Evolutionary conservation across 2,329 filamentous ascomycete genomes (phyloP), one percentile per base, ranked within the genome.

Genomic region (Colletotrichum sp.): DNA sequence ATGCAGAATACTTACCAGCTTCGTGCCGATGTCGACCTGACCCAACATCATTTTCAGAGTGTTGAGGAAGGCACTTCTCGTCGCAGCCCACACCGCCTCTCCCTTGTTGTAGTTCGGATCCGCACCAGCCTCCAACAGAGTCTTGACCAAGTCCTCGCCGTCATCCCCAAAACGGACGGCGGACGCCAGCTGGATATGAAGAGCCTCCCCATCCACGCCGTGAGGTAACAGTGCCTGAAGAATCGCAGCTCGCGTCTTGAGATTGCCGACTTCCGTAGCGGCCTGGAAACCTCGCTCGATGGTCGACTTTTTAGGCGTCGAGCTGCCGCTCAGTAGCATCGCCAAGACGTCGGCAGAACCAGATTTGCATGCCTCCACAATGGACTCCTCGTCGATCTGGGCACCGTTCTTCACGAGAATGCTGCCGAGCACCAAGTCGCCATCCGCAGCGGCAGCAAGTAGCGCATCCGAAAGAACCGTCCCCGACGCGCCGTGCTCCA

Each of bases 31-130:
- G 13, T 85, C 84, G 74, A 83, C 84, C 16, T 91, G 80, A 0
- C 89, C 89, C 8, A 92, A 82, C 66, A 92, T 84, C 68, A 91
- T 80, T 79, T 89, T 86, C 11, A 92, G 82, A 34, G 85, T 90
- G 0, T 83, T 84, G 52, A 90, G 81, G 74, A 88, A 89, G 0
- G 88, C 89, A 74, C 88, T 89, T 44, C 87, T 84, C 1, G 89
- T 88, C 2, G 90, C 89, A 13, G 89, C 88, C 78, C 90, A 88
- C 6, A 92, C 86, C 6, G 89, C 88, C 69, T 91, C 89, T 2
- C 90, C 90, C 12, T 87, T 85, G 25, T 88, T 88, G 79, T 88
- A 88, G 78, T 92, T 89, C 0, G 90, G 87, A 69, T 89, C 88
- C 5, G 91, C 91, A 81, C 77, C 9, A 25, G 72, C 75, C 25